A percentile compares a stretch with the other conserved stretches of the same genome.
These are phyloP conservation scores for Microdochium nivale DNA, from an alignment of 2,329 filamentous ascomycete genomes.

Conservation along the genomic window DNA sequence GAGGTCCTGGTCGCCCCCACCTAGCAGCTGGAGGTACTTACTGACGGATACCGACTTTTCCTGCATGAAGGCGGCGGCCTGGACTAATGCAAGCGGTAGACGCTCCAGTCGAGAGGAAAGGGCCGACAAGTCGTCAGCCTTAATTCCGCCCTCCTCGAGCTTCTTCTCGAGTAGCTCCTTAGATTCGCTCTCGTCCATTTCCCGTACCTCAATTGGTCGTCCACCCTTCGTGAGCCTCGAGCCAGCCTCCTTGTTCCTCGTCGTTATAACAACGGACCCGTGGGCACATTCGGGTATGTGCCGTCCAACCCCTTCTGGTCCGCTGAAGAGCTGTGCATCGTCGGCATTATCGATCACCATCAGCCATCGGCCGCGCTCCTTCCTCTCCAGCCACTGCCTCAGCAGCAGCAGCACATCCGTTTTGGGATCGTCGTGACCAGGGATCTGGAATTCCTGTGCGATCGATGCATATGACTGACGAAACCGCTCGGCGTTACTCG, in stretches of 20 bases:
- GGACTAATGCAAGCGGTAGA: constrained; percentile 23
- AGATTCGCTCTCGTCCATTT: constrained; percentile 18
- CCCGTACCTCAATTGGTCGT: constrained; percentile 12
- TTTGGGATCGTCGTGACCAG: constrained; percentile 12
- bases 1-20: constrained; percentile 10
- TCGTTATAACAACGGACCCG: constrained; percentile 23
- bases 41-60: constrained; percentile 15
- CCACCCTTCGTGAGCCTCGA: constrained; percentile 13
- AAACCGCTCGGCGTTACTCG: constrained; percentile 19
- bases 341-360: constrained; percentile 10
- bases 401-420: constrained; percentile 13
- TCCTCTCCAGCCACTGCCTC: constrained; percentile 17
- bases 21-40: constrained; percentile 18
- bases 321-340: constrained; percentile 7
- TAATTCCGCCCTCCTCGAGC: constrained; percentile 3
- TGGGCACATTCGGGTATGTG: constrained; percentile 19
- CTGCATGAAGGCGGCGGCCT: constrained; percentile 25
- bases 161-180: constrained; percentile 12
- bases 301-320: neutral
- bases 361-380: constrained; percentile 10
- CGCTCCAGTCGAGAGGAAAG: constrained; percentile 18
- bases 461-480: constrained; percentile 15
- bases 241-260: constrained; percentile 22
- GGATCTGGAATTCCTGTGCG: constrained; percentile 13
- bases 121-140: neutral